phyloP scores from a whole-genome alignment of 306 rosid genomes.

The Sicyos baderoa region DNA sequence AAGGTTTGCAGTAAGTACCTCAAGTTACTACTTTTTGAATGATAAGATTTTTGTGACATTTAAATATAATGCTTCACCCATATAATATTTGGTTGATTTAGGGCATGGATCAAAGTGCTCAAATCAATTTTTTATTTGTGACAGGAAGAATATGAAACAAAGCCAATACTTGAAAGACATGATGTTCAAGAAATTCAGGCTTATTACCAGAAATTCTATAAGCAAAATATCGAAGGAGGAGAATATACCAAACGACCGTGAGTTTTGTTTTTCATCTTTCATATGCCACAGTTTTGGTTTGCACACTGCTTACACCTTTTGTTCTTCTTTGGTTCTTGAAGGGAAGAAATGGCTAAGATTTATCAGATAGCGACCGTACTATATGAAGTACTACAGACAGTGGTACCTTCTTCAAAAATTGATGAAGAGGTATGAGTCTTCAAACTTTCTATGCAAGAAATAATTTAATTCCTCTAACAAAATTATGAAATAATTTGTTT shows the following conservation, averaged over 20 bases:
- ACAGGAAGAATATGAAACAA: conserved; percentile 57
- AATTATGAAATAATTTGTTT: conserved; percentile 15
- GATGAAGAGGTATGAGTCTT: conserved; percentile 47
- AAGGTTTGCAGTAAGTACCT: not conserved
- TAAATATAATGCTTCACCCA: not conserved
- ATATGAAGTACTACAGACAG: conserved; percentile 63
- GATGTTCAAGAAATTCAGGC: conserved; percentile 52
- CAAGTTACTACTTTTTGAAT: conserved; percentile 10
- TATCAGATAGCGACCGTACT: conserved; percentile 71
- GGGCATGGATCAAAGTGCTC: not conserved
- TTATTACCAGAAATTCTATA: conserved; percentile 58
- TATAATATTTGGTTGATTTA: not conserved
- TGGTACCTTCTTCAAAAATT: conserved; percentile 30
- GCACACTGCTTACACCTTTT: conserved; percentile 10
- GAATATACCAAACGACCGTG: conserved; percentile 69
- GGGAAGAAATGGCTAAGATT: conserved; percentile 87
- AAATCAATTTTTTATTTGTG: conserved; percentile 19
- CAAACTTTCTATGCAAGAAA: conserved; percentile 18
- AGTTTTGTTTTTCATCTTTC: conserved; percentile 39
- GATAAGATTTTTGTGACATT: not conserved
- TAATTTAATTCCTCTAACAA: conserved; percentile 13
- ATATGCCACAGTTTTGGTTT: conserved; percentile 18
- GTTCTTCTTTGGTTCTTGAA: conserved; percentile 31
- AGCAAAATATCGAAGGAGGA: conserved; percentile 44
- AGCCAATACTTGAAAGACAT: conserved; percentile 9